A percentile compares a stretch with the other conserved stretches of the same genome.
These are phyloP conservation scores for Danielia reshetovae DNA, from an alignment of 805 yeast species.

Conservation along the genomic window DNA sequence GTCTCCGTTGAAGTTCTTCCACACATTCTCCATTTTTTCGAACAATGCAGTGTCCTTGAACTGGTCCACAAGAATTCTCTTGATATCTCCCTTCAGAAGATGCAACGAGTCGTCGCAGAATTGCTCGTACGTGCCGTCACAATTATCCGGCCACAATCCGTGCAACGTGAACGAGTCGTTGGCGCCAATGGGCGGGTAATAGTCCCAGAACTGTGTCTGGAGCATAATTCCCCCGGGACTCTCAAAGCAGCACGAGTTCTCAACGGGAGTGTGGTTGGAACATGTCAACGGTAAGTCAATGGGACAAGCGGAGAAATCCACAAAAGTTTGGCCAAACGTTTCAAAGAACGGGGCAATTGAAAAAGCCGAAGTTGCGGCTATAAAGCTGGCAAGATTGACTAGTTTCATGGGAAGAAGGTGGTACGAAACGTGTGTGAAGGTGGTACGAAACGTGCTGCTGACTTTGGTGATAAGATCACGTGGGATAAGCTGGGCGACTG, in stretches of 20 bases:
- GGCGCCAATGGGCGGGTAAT: constrained; percentile 29
- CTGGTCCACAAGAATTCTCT: constrained; percentile 23
- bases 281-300: constrained; percentile 52
- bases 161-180: constrained; percentile 39
- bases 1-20: constrained; percentile 24
- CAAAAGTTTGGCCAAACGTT: background rate
- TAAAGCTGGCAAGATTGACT: background rate
- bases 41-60: constrained; percentile 24
- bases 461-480: constrained; percentile 1
- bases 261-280: constrained; percentile 46
- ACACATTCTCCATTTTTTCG: constrained; percentile 20
- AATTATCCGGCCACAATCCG: constrained; percentile 43
- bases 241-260: constrained; percentile 46
- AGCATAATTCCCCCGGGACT: constrained; percentile 37
- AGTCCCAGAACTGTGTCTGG: constrained; percentile 43
- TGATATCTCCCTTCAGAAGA: constrained; percentile 19
- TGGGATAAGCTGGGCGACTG: background rate
- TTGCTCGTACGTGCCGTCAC: constrained; percentile 37
- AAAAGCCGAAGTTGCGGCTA: background rate
- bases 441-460: too few species aligned
- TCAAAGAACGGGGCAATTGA: background rate
- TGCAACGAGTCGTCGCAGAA: constrained; percentile 32
- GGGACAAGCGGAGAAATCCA: constrained; percentile 9
- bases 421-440: background rate
- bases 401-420: background rate